These are phyloP conservation scores for Austroboletus novae-zelandiae DNA, from an alignment of 1,284 basidiomycete genomes.

Conservation along the genomic window DNA sequence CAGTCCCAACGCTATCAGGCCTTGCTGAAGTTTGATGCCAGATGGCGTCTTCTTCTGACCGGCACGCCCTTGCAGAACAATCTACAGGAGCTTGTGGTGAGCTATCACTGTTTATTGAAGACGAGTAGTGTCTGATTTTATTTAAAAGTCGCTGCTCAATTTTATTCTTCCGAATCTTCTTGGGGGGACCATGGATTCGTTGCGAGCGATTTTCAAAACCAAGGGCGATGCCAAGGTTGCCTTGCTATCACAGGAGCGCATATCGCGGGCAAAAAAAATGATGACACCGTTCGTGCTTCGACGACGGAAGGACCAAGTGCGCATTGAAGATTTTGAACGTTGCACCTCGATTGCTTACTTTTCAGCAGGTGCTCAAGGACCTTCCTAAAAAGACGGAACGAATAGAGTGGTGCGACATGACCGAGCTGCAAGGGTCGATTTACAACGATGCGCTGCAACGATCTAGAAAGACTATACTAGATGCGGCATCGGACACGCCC, in stretches of 20 bases:
- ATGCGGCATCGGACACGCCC: slow-evolving; percentile 39
- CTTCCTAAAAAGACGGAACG: slow-evolving; percentile 90
- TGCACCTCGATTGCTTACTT: slow-evolving; percentile 7
- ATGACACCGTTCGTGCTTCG: slow-evolving; percentile 98
- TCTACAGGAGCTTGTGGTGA: slow-evolving; percentile 91
- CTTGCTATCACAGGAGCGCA: slow-evolving; percentile 85
- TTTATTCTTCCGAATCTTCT: slow-evolving; percentile 97
- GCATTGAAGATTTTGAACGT: slow-evolving; percentile 8
- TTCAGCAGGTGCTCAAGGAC: slow-evolving; percentile 79
- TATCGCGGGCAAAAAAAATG: slow-evolving; percentile 96
- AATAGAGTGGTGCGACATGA: slow-evolving; percentile 96
- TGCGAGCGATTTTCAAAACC: slow-evolving; percentile 96
- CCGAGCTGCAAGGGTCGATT: slow-evolving; percentile 75
- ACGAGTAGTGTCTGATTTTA: slow-evolving; percentile 7
- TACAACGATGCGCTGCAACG: slow-evolving; percentile 85
- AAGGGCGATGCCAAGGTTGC: slow-evolving; percentile 86
- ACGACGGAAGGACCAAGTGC: slow-evolving; percentile 87
- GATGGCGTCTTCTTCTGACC: slow-evolving; percentile 91
- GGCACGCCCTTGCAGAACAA: slow-evolving; percentile 95
- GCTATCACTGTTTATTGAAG: slow-evolving; percentile 31
- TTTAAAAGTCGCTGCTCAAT: slow-evolving; percentile 85
- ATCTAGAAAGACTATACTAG: slow-evolving; percentile 80
- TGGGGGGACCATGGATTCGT: slow-evolving; percentile 66
- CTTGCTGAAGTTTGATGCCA: slow-evolving; percentile 80
- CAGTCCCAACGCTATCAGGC: slow-evolving; percentile 93